These are phyloP conservation scores for Geosmithia flava DNA, from an alignment of 2,329 filamentous ascomycete species.

Conservation along the genomic window DNA sequence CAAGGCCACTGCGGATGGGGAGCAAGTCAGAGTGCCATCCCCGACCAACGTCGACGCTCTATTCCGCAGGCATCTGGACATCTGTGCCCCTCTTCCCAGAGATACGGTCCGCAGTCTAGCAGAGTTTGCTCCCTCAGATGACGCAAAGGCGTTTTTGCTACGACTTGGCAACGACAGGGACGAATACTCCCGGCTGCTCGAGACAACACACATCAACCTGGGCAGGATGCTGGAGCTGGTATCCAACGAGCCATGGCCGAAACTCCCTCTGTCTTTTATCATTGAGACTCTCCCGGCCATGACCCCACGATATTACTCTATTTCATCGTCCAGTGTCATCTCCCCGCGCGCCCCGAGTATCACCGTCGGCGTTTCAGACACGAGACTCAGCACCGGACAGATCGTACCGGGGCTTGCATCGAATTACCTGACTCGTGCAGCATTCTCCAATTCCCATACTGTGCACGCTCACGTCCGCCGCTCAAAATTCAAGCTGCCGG, in stretches of 20 bases:
- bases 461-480: constrained; percentile 17
- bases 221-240: too few relatives aligned
- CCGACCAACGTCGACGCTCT: too few relatives aligned
- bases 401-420: constrained; percentile 11
- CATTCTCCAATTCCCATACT: not conserved
- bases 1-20: too few relatives aligned
- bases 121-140: too few relatives aligned
- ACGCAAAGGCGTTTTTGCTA: too few relatives aligned
- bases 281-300: constrained; percentile 39
- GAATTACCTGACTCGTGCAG: constrained; percentile 12
- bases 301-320: constrained; percentile 46
- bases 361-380: constrained; percentile 9
- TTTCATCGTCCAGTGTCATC: constrained; percentile 39
- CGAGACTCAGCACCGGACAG: constrained; percentile 5
- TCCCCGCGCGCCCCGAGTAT: constrained; percentile 8
- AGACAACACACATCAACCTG: too few relatives aligned
- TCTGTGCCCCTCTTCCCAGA: too few relatives aligned
- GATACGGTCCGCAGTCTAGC: too few relatives aligned
- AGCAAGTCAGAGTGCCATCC: too few relatives aligned
- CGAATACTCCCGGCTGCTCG: too few relatives aligned
- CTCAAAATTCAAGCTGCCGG: constrained; percentile 29
- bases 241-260: constrained; percentile 9
- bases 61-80: too few relatives aligned
- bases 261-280: constrained; percentile 32
- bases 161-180: too few relatives aligned